phyloP scores from a whole-genome alignment of 2,329 filamentous ascomycete species.

The Ophiostoma pallidulum region DNA sequence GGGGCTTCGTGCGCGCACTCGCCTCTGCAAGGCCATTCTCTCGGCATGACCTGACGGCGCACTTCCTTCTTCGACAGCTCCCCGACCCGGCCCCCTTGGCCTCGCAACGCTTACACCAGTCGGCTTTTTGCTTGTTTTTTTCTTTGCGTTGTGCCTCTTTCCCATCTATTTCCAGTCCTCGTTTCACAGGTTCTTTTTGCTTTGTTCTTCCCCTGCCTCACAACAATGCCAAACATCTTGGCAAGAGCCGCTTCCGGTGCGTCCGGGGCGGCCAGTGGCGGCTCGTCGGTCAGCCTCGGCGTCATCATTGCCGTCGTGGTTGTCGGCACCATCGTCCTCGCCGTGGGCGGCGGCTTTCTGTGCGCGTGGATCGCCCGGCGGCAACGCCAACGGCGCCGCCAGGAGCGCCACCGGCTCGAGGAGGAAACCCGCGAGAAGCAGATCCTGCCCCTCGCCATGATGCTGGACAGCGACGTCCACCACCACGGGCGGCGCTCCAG shows the following conservation, averaged over 20 bases:
- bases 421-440: constrained; percentile 8
- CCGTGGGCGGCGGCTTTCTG: constrained; percentile 33
- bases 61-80: background rate
- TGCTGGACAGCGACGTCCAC: background rate
- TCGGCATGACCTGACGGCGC: constrained; percentile 3
- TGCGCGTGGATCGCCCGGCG: constrained; percentile 30
- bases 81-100: too few species aligned
- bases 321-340: constrained; percentile 37
- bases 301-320: constrained; percentile 36
- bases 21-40: background rate
- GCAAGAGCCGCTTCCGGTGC: background rate
- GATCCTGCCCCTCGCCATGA: constrained; percentile 8
- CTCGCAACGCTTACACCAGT: too few species aligned
- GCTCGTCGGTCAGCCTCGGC: constrained; percentile 22
- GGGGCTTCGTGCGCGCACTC: too few species aligned
- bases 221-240: background rate
- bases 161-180: background rate
- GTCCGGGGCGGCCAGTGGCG: background rate
- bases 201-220: background rate
- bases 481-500: background rate
- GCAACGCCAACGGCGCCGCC: constrained; percentile 3
- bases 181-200: too few species aligned
- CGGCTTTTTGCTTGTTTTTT: background rate
- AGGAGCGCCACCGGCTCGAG: background rate
- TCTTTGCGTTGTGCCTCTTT: background rate